Evolutionary conservation across 768 basidiomycete genomes (phyloP).

Genomic region (Mrakia blollopis): DNA sequence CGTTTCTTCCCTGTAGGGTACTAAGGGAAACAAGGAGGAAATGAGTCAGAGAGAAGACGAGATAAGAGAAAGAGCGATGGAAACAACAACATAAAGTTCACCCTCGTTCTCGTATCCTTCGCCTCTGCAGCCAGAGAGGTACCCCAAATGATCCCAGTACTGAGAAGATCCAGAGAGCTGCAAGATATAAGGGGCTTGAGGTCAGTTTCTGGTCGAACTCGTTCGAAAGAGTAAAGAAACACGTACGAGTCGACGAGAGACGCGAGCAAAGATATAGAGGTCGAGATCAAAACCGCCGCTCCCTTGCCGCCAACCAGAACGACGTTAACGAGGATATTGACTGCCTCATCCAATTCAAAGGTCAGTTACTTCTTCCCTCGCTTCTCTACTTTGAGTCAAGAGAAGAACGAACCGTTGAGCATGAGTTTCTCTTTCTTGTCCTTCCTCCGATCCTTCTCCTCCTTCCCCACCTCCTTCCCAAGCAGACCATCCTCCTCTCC

Average conservation of each 20-base stretch:
- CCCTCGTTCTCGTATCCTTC: background rate
- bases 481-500: slow-evolving; percentile 17
- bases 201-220: background rate
- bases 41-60: background rate
- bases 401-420: background rate
- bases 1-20: slow-evolving; percentile 23
- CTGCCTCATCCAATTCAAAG: background rate
- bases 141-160: slow-evolving; percentile 26
- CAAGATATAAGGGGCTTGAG: background rate
- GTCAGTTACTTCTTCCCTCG: background rate
- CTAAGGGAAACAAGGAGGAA: background rate
- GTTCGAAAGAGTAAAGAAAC: background rate
- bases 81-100: background rate
- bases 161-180: slow-evolving; percentile 22
- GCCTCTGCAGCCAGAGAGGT: slow-evolving; percentile 13
- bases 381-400: background rate
- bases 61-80: slow-evolving; percentile 1
- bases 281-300: slow-evolving; percentile 5
- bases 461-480: background rate
- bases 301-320: slow-evolving; percentile 15
- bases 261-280: slow-evolving; percentile 26
- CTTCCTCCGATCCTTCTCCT: background rate
- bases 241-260: slow-evolving; percentile 12
- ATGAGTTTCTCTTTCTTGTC: background rate
- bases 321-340: slow-evolving; percentile 29